A percentile compares a stretch with the other conserved stretches of the same genome.
Conservation (phyloP, 345 rosid species). For the Turritis glabra region DNA sequence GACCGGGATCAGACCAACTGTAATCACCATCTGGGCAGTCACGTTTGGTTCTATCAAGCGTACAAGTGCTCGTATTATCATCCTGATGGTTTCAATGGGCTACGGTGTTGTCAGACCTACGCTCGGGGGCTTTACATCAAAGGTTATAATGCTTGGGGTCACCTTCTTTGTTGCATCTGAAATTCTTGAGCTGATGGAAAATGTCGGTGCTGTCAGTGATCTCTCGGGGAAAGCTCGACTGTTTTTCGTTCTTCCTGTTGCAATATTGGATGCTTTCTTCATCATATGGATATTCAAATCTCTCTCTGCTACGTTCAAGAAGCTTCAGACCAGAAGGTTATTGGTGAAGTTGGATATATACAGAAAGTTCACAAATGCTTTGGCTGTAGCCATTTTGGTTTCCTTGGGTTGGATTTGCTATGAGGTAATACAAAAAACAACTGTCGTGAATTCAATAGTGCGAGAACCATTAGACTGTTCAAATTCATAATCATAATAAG, state of each 20-base stretch:
- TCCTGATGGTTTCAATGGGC: constrained; percentile 91
- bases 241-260: constrained; percentile 83
- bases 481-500: background rate
- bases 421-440: constrained; percentile 56
- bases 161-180: constrained; percentile 92
- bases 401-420: constrained; percentile 98
- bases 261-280: constrained; percentile 90
- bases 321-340: constrained; percentile 94
- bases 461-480: background rate
- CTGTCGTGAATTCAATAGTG: background rate
- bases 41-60: constrained; percentile 79
- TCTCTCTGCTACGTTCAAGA: constrained; percentile 83
- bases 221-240: constrained; percentile 89
- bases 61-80: constrained; percentile 73
- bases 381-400: constrained; percentile 87
- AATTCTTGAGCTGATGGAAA: constrained; percentile 85
- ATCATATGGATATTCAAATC: constrained; percentile 94
- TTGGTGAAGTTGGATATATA: constrained; percentile 82
- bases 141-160: constrained; percentile 83
- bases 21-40: constrained; percentile 92
- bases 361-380: constrained; percentile 93
- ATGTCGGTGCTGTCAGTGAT: constrained; percentile 89
- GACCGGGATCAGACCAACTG: constrained; percentile 82
- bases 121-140: constrained; percentile 85
- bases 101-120: constrained; percentile 99